phyloP scores from a whole-genome alignment of 108 stramenopile species.

The Cyclotella baltica region DNA sequence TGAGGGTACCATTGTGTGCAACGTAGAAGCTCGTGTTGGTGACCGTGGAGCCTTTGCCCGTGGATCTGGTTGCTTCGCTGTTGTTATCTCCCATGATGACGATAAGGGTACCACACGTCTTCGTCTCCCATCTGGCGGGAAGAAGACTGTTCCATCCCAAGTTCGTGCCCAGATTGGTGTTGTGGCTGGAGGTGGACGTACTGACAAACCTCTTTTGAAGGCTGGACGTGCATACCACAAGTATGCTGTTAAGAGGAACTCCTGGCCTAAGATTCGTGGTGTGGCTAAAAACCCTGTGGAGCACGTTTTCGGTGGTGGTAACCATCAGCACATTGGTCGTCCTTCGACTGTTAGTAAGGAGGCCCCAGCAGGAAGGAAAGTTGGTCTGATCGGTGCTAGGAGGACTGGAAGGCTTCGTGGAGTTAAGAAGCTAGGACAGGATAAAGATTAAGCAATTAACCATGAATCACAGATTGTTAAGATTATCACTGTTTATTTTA shows the following conservation, averaged over 20 bases:
- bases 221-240: constrained; percentile 99
- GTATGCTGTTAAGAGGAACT: constrained; percentile 99
- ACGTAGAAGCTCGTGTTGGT: constrained; percentile 93
- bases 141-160: constrained; percentile 95
- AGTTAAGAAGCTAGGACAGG: constrained; percentile 94
- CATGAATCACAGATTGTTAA: no score
- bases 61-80: constrained; percentile 96
- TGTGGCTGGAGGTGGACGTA: constrained; percentile 99
- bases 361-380: constrained; percentile 97
- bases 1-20: constrained; percentile 99
- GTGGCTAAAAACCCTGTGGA: constrained; percentile 99
- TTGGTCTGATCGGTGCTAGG: constrained; percentile 98
- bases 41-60: constrained; percentile 98
- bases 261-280: constrained; percentile 99
- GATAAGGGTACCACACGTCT: constrained; percentile 99
- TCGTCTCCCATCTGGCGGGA: constrained; percentile 97
- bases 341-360: constrained; percentile 92
- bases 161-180: constrained; percentile 99
- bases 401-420: constrained; percentile 99
- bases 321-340: constrained; percentile 99
- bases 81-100: constrained; percentile 98
- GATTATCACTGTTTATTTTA: no score
- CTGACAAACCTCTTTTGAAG: constrained; percentile 99
- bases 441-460: constrained; percentile 93
- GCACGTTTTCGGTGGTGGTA: constrained; percentile 99